Conservation (phyloP, 305 asterid species). For the Fraxinus dipetala region DNA sequence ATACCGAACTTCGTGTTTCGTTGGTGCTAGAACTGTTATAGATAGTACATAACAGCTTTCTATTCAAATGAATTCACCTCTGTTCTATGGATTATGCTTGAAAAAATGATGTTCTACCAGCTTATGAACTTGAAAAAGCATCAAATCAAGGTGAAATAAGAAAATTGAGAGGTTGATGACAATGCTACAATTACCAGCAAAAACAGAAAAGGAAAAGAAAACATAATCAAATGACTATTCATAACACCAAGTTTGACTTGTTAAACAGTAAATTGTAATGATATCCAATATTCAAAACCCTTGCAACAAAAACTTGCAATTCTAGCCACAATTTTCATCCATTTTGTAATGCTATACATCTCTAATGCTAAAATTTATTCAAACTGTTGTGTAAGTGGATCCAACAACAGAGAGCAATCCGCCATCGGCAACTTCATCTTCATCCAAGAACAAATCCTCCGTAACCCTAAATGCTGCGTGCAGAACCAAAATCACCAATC, state of each 20-base stretch:
- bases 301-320: not conserved
- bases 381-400: slow-evolving; percentile 18
- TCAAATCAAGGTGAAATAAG: not conserved
- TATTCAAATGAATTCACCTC: too few species aligned
- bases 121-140: not conserved
- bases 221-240: not conserved
- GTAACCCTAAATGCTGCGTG: slow-evolving; percentile 64
- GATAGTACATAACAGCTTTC: too few species aligned
- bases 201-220: not conserved
- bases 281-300: not conserved
- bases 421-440: slow-evolving; percentile 52
- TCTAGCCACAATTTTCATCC: not conserved
- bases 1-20: not conserved
- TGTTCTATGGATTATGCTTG: too few species aligned
- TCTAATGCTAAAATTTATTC: not conserved
- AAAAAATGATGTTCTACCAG: not conserved
- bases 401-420: slow-evolving; percentile 63
- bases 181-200: not conserved
- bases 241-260: not conserved
- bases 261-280: not conserved
- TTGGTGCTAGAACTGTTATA: not conserved
- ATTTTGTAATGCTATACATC: slow-evolving; percentile 7
- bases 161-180: not conserved
- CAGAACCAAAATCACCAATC: slow-evolving; percentile 34
- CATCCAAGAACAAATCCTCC: slow-evolving; percentile 68